Conservation (phyloP, 108 stramenopile species). For the Thalassiosira profunda region DNA sequence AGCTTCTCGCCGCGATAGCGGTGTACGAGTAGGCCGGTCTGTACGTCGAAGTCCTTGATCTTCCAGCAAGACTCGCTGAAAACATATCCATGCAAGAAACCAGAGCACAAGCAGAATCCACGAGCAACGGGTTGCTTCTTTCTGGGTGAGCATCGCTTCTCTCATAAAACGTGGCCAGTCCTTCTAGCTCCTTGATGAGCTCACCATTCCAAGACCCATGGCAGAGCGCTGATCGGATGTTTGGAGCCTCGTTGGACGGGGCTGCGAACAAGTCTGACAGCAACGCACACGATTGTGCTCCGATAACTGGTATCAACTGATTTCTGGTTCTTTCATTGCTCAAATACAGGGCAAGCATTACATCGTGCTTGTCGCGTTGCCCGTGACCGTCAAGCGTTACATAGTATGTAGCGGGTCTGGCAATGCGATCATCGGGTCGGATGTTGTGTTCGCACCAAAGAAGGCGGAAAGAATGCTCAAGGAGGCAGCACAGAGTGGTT, state of each 20-base stretch:
- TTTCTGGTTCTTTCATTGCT: conserved; percentile 35
- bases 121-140: conserved; percentile 1
- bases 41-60: conserved; percentile 18
- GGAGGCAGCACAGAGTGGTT: conserved; percentile 37
- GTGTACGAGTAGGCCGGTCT: conserved; percentile 41
- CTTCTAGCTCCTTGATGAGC: conserved; percentile 40
- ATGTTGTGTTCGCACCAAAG: conserved; percentile 67
- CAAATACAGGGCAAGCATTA: conserved; percentile 60
- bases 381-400: conserved; percentile 79
- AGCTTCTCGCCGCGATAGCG: conserved; percentile 20
- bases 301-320: conserved; percentile 35
- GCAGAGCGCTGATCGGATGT: conserved; percentile 58
- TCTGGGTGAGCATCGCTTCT: neutral
- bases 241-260: conserved; percentile 57
- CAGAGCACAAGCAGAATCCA: conserved; percentile 28
- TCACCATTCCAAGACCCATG: conserved; percentile 59
- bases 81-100: conserved; percentile 30
- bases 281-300: conserved; percentile 49
- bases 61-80: conserved; percentile 2
- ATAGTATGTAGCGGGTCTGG: conserved; percentile 56
- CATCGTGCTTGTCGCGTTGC: conserved; percentile 66
- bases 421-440: conserved; percentile 42
- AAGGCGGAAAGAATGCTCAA: conserved; percentile 63
- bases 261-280: conserved; percentile 65
- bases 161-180: conserved; percentile 1